Conservation (phyloP, 208 protist genomes). For the Vickermania ingenoplastis region DNA sequence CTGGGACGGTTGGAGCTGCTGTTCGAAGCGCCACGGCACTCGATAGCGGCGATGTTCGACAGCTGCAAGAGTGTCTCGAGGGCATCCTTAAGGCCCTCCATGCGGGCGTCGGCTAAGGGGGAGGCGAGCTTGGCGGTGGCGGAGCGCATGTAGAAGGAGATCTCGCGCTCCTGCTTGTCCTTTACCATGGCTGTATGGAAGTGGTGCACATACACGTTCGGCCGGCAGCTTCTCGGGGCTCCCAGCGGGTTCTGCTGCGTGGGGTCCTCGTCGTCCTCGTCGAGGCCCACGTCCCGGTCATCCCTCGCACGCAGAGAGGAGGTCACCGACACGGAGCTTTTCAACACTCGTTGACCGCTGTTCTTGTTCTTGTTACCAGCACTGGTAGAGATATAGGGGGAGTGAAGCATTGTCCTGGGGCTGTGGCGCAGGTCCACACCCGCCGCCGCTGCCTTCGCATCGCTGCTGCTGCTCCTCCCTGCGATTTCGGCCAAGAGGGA, state of each 20-base stretch:
- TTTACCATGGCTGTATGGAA: conserved; percentile 45
- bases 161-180: conserved; percentile 34
- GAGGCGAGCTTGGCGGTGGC: conserved; percentile 52
- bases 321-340: too few species aligned
- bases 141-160: conserved; percentile 35
- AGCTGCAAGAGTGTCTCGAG: conserved; percentile 33
- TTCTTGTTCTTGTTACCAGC: too few species aligned
- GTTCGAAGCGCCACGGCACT: conserved; percentile 17
- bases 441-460: too few species aligned
- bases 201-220: conserved; percentile 31
- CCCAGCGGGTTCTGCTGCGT: conserved; percentile 31
- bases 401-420: too few species aligned
- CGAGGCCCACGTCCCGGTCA: conserved; percentile 11
- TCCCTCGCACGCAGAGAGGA: too few species aligned
- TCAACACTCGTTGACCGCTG: too few species aligned
- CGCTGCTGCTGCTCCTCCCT: too few species aligned
- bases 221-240: neutral
- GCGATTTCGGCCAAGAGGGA: too few species aligned
- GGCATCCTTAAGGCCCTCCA: conserved; percentile 53
- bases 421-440: too few species aligned
- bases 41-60: conserved; percentile 37
- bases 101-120: conserved; percentile 34
- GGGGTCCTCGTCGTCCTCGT: conserved; percentile 6
- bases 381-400: too few species aligned
- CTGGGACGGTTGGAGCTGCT: conserved; percentile 2